Base-by-base conservation (phyloP, 1,139 yeast species). In the Diutina scorzettiae region DNA sequence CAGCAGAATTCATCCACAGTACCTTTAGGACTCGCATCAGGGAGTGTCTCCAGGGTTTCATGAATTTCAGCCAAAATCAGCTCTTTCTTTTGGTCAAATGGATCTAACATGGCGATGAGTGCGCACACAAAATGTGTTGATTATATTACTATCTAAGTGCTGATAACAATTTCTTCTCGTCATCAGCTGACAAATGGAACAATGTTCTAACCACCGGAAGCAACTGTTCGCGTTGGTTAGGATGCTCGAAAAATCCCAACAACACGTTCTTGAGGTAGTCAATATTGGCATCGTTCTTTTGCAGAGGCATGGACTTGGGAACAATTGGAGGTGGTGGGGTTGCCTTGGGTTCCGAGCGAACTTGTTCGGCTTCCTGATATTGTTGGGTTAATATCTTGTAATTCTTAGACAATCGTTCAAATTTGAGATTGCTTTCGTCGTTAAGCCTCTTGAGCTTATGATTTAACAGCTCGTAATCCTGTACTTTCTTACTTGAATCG, bases 211-310 rank as follows among this genome's bases (percentile, higher is more conserved):
- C 69, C 5, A 91, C 97, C 0, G 97, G 96, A 33, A 91, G 63
- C 42, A 91, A 68, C 56, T 80, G 85, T 29, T 71, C 78, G 43
- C 97, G 69, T 58, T 89, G 96, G n/a, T 89, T 97, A 53, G 73
- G 83, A 54, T 85, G 95, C 54, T 89, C 96, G 47, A 91, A 62
- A 57, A 82, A 91, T 1, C 96, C 96, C 7, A 91, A 63, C 17
- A 91, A 60, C 2, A 91, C 96, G 55, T 91, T 91, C 56, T 83
- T 84, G 43, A 87, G 71, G 56, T 91, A 91, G 17, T 91, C 85
- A 24, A 81, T 66, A 52, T 81, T 67, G 24, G 64, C 56, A 12
- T 28, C 40, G 11, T 33, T 25, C 14, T 5, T 14, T 6, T 5
- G 19, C 12, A 14, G 18, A 5, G 33, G 33, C n/a, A 14, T 12